phyloP scores from a whole-genome alignment of 495 filamentous ascomycete genomes.

The Penicillium antarcticum region DNA sequence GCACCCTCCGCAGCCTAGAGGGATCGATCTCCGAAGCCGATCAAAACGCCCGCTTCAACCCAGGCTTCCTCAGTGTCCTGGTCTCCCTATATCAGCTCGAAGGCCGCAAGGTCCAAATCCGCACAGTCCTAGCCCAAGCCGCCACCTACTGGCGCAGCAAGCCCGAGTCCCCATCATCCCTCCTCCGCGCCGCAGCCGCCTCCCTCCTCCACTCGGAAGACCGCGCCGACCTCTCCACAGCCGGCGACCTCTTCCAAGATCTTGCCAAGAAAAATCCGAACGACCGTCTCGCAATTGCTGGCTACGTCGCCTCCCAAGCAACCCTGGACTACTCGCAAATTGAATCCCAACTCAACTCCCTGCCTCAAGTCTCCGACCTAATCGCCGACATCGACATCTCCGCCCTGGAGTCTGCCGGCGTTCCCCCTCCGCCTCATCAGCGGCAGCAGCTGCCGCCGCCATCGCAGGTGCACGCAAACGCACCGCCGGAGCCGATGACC shows the following conservation, averaged over 20 bases:
- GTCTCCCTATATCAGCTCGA: constrained; percentile 78
- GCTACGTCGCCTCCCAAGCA: constrained; percentile 80
- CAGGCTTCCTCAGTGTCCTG: constrained; percentile 79
- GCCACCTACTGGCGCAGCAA: constrained; percentile 73
- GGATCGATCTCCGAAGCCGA: constrained; percentile 58
- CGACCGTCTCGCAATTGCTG: constrained; percentile 68
- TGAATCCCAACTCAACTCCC: constrained; percentile 53
- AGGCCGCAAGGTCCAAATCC: constrained; percentile 71
- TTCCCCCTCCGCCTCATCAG: constrained; percentile 55
- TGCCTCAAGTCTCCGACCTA: constrained; percentile 65
- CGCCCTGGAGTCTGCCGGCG: constrained; percentile 72
- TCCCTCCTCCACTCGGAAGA: constrained; percentile 73
- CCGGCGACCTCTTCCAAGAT: constrained; percentile 70
- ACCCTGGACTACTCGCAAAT: constrained; percentile 60
- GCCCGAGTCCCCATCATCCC: constrained; percentile 47
- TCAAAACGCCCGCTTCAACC: constrained; percentile 71
- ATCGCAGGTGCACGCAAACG: constrained; percentile 55
- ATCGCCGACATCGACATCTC: constrained; percentile 63
- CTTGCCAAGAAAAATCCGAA: constrained; percentile 59
- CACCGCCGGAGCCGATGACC: constrained; percentile 43
- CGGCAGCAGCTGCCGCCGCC: constrained; percentile 33
- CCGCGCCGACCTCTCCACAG: constrained; percentile 59
- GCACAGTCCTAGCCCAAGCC: constrained; percentile 71
- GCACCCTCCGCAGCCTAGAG: constrained; percentile 71
- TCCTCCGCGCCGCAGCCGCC: constrained; percentile 76